Evolutionary conservation across 2,329 filamentous ascomycete species (phyloP).

Genomic region (Xylaria sp.): DNA sequence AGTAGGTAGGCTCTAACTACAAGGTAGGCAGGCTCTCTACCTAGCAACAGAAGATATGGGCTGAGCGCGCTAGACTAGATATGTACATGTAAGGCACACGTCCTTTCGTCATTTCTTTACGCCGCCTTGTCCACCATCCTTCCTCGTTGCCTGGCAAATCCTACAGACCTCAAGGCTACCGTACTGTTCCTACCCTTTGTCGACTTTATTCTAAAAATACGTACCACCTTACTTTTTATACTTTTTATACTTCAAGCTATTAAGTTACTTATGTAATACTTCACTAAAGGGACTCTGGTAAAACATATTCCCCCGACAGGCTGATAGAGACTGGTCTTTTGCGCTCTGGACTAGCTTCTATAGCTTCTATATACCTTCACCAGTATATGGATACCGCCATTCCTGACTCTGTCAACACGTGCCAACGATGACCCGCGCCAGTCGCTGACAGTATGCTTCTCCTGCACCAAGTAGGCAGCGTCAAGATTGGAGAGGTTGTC

Average conservation of each 20-base stretch:
- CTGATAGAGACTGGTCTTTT: background rate
- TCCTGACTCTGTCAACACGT: background rate
- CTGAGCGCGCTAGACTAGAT: slow-evolving; percentile 17
- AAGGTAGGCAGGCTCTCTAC: too few relatives aligned
- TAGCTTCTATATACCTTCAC: background rate
- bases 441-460: slow-evolving; percentile 75
- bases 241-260: background rate
- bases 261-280: slow-evolving; percentile 1
- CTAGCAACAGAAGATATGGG: too few relatives aligned
- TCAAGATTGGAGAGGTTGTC: slow-evolving; percentile 94
- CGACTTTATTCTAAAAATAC: too few relatives aligned
- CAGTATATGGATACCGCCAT: background rate
- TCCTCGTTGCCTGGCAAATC: slow-evolving; percentile 10
- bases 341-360: background rate
- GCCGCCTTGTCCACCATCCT: background rate
- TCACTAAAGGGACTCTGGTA: background rate
- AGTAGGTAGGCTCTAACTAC: too few relatives aligned
- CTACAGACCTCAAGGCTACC: background rate
- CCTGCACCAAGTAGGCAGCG: slow-evolving; percentile 87
- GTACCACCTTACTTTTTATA: too few relatives aligned
- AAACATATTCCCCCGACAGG: background rate
- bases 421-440: slow-evolving; percentile 28
- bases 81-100: too few relatives aligned
- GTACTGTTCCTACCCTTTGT: too few relatives aligned
- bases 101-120: slow-evolving; percentile 32